A percentile compares a stretch with the other conserved stretches of the same genome.
Conservation (phyloP, 75 land plant genomes). For the Pseudotsuga menziesii region DNA sequence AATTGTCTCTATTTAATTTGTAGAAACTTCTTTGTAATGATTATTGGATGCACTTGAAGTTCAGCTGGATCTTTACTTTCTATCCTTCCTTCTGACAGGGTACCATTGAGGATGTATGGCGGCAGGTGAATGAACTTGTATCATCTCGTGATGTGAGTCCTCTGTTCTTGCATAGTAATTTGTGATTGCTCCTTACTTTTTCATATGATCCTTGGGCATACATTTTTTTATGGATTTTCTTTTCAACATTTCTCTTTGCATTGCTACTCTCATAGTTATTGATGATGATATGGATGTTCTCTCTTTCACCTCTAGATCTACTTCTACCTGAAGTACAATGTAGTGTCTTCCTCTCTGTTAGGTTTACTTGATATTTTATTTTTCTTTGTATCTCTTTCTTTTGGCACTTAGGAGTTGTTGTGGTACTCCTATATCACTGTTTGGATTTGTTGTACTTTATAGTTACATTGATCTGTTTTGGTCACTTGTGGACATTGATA, state of each 20-base stretch:
- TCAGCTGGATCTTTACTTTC: no score
- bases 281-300: no score
- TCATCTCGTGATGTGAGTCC: constrained; percentile 77
- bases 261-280: no score
- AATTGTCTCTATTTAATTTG: neutral
- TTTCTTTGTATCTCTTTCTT: no score
- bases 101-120: constrained; percentile 83
- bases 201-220: neutral
- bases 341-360: no score
- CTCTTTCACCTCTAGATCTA: no score
- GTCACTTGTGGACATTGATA: neutral
- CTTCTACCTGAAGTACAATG: no score
- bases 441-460: neutral
- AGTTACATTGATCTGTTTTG: neutral
- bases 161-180: neutral
- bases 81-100: constrained; percentile 44
- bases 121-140: constrained; percentile 94
- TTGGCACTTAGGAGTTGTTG: no score
- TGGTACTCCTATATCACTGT: no score
- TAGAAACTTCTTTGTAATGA: neutral
- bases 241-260: no score
- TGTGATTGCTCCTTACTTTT: neutral
- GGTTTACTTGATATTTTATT: no score
- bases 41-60: neutral
- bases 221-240: neutral